Evolutionary conservation across 257 asterid species (phyloP), one percentile per base, ranked within the genome.

Genomic region (Osmanthus fragrans): DNA sequence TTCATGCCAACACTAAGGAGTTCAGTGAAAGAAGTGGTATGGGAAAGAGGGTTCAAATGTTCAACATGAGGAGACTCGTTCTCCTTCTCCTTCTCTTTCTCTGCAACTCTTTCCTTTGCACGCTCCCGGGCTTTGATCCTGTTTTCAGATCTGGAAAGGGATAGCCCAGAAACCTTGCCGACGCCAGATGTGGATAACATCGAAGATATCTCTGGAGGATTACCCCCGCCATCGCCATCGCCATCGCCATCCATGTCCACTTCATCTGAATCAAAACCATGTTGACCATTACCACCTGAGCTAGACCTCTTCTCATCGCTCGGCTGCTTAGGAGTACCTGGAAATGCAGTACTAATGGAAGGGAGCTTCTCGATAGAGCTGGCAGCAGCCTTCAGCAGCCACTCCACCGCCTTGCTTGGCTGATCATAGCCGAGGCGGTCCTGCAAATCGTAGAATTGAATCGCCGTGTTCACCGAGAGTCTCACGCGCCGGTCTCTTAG

Each of bases 361-460:
- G 97, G 98, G 33, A 94, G 91, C 82, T 92, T 94, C 2, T 84
- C 68, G 4, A 94, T 92, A 0, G 97, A 90, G 40, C 79, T 76
- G 15, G 90, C 89, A 1, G 97, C 97, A 29, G 88, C 97, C 73
- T 88, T 90, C 25, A 94, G 84, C 77, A 94, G 86, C 98, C 98
- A 94, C 83, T 94, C 98, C 70, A 94, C 91, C 77, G 97, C 98
- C 88, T 94, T 92, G 82, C 96, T 92, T 23, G 97, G 98, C 88
- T 91, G 96, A 82, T 94, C 97, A 78, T 76, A 86, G 5, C 98
- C 97, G 54, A 94, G 85, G 1, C 98, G 87, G 21, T 94, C 98
- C 79, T 90, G 98, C 32, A 94, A 83, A 82, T 94, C 97, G 30
- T 92, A 92, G 80, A 94, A 92, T 54, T 92, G 94, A 71, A 94